phyloP scores from a whole-genome alignment of 805 yeast genomes.

The Dipodascus geniculatus region DNA sequence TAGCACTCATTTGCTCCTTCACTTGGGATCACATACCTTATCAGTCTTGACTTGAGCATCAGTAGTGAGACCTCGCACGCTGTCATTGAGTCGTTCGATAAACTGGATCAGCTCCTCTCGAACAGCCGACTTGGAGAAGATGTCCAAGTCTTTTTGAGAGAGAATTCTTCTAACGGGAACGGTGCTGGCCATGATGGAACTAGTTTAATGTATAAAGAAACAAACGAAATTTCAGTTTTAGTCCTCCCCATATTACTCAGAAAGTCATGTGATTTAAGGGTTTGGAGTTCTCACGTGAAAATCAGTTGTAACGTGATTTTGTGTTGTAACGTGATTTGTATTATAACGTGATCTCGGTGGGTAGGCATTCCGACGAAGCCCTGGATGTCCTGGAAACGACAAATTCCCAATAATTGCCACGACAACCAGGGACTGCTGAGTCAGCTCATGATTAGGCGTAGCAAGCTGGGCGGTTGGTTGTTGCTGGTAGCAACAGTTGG shows the following conservation, averaged over 20 bases:
- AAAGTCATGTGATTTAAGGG: background rate
- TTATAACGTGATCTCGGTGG: background rate
- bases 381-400: no score
- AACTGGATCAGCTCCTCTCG: conserved; percentile 42
- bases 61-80: conserved; percentile 51
- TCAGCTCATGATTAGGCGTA: background rate
- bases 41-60: conserved; percentile 32
- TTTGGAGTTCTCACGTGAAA: background rate
- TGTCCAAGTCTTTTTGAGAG: conserved; percentile 45
- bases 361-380: background rate
- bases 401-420: background rate
- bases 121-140: conserved; percentile 45
- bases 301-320: no score
- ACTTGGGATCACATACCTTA: conserved; percentile 19
- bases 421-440: background rate
- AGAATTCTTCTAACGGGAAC: conserved; percentile 34
- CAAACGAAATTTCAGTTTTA: background rate
- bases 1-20: background rate
- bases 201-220: background rate
- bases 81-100: conserved; percentile 43
- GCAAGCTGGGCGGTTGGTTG: no score
- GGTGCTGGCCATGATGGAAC: background rate
- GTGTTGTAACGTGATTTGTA: no score
- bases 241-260: background rate
- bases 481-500: no score